Base-by-base conservation (phyloP, 2,329 filamentous ascomycete species). In the Beauveria pseudobassiana region DNA sequence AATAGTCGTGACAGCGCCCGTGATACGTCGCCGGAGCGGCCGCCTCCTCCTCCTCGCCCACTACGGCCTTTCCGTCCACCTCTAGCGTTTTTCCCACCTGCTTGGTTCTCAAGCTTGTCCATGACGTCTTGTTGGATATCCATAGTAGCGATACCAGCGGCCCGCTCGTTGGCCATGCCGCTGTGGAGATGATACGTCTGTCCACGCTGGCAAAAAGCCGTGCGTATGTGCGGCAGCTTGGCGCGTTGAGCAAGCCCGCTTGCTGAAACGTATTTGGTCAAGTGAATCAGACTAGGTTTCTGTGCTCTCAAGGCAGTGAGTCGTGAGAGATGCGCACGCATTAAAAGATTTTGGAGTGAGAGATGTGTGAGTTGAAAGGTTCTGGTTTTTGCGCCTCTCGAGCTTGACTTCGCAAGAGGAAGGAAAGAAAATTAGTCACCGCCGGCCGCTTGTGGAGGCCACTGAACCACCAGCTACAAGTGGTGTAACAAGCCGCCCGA, bases 1-100 rank as follows among this genome's bases (percentile, higher is more conserved):
- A 86, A 70, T 53, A 86, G 73, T 65, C 70, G 75, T 18, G 82
- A 85, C 50, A 86, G 72, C 12, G 82, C 81, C 66, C 77, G 81
- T 8, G 82, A 85, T 50, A 85, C 72, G 61, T 76, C 74, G 50
- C 70, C 69, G 62, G 73, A 70, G 3, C 73, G 66, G 16, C 68
- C 65, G 12, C 72, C 65, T 6, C 70, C 65, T 5, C 73, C 71
- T 43, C 70, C 65, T 5, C 56, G 59, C 10, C 67, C 62, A 49
- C 62, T 63, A n/a, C 63, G 67, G 62, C 63, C n/a, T 69, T 55
- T 64, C 40, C 58, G 58, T 9, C 67, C 62, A 43, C 62, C 60
- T 28, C 55, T 56, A 40, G 26, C 34, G 18, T 16, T 65, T 34
- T 26, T 24, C 26, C 14, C 24, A 14, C 52, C 45, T n/a, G 14